Evolutionary conservation across 768 basidiomycete species (phyloP).

Genomic region (Amanita exitialis): DNA sequence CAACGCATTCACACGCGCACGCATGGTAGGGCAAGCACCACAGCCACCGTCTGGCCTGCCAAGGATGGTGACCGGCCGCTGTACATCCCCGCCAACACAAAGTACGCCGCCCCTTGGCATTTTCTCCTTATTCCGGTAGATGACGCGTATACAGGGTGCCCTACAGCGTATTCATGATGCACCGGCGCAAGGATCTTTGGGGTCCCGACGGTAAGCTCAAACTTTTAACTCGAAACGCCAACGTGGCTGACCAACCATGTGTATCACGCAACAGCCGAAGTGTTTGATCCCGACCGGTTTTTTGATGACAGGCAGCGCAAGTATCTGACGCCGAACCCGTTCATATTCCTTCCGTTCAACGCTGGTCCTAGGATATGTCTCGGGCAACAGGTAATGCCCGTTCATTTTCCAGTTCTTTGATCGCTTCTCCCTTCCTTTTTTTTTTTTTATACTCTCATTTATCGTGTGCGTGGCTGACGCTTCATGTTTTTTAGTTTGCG

Average conservation of each 20-base stretch:
- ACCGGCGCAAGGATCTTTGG: conserved; percentile 41
- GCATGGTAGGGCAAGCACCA: conserved; percentile 13
- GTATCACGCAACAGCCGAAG: too few relatives aligned
- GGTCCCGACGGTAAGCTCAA: conserved; percentile 41
- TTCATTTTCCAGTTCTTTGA: conserved; percentile 17
- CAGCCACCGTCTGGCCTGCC: conserved; percentile 20
- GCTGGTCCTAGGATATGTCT: conserved; percentile 59
- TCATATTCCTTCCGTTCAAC: conserved; percentile 64
- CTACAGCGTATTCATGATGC: conserved; percentile 27
- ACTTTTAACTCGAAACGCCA: not conserved
- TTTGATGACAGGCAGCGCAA: conserved; percentile 44
- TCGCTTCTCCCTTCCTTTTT: not conserved
- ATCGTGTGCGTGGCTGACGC: not conserved
- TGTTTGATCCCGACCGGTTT: conserved; percentile 60
- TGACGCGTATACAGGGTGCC: conserved; percentile 6
- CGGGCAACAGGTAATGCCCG: conserved; percentile 26
- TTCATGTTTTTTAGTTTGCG: conserved; percentile 29
- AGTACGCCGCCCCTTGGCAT: conserved; percentile 10
- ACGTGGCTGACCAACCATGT: not conserved
- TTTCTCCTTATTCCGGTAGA: not conserved
- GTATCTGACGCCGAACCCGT: conserved; percentile 48
- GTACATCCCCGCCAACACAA: conserved; percentile 26
- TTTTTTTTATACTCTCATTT: not conserved
- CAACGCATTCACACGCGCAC: too few relatives aligned
- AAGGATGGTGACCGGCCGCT: conserved; percentile 19